Conservation (phyloP, 1,284 basidiomycete species). For the Ceratobasidium sp. region DNA sequence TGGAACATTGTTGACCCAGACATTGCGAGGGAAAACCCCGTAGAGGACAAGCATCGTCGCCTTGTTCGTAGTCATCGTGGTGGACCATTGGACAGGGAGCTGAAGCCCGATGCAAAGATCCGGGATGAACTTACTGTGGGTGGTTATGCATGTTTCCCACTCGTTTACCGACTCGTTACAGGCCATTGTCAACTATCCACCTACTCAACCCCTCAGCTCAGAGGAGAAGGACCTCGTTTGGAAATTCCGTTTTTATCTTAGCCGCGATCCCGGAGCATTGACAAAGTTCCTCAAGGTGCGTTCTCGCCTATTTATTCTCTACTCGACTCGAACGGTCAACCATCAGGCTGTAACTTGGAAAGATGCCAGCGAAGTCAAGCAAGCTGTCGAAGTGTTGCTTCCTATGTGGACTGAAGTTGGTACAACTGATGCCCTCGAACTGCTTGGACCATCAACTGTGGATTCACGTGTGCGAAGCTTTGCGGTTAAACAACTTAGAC, state of each 20-base stretch:
- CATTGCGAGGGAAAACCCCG: constrained; percentile 87
- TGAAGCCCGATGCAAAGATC: constrained; percentile 96
- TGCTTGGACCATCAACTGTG: constrained; percentile 89
- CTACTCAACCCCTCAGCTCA: constrained; percentile 84
- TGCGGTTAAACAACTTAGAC: constrained; percentile 87
- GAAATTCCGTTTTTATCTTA: constrained; percentile 98
- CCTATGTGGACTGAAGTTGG: constrained; percentile 98
- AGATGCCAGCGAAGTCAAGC: constrained; percentile 94
- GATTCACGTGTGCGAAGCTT: constrained; percentile 93
- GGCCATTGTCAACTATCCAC: constrained; percentile 91
- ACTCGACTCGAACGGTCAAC: neutral
- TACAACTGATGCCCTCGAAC: constrained; percentile 93
- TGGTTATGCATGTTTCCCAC: constrained; percentile 35
- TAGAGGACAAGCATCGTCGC: constrained; percentile 96
- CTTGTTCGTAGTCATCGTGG: constrained; percentile 94
- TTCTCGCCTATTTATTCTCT: neutral
- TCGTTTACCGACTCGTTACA: constrained; percentile 49
- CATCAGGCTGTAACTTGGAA: constrained; percentile 88
- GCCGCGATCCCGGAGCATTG: constrained; percentile 86
- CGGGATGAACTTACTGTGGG: constrained; percentile 90
- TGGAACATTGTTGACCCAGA: constrained; percentile 97
- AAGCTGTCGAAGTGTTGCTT: constrained; percentile 94
- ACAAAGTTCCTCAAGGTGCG: constrained; percentile 91
- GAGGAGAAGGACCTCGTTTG: constrained; percentile 97
- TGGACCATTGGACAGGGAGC: constrained; percentile 91